Evolutionary conservation across 2,329 filamentous ascomycete species (phyloP), one percentile per base, ranked within the genome.

Genomic region (Diaporthe humulicola): DNA sequence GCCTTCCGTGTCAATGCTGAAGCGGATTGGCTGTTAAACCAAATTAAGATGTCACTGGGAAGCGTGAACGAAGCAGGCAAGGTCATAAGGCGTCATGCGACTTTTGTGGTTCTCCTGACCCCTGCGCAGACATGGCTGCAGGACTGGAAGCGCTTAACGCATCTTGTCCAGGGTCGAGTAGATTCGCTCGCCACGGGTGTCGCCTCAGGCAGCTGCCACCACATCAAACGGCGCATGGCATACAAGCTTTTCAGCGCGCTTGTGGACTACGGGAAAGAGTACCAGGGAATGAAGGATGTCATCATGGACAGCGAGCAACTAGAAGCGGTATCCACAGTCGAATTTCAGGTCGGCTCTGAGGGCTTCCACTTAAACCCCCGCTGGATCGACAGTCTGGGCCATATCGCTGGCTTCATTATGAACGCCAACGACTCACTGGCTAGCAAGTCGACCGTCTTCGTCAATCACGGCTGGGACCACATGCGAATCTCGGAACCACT

Each of bases 381-480:
- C n/a, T 45, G 40, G 25, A 50, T 73, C 19, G 71, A 73, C 28
- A 30, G 48, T 4, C 38, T 73, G 12, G 54, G 58, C n/a, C 71
- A 73, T 38, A 57, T 64, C 15, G 71, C 60, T 12, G 71, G 71
- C 15, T 73, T 73, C 48, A 42, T 67, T 14, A 73, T 73, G 71
- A 73, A 73, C 25, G 71, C 48, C 50, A 73, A 58, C 28, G 71
- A 73, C 9, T 19, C 25, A 15, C 6, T 64, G 5, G 28, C 54
- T 22, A 40, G 30, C 25, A 50, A 73, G 8, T 25, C 17, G 12
- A 64, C 61, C 5, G 38, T 38, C 36, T 73, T 67, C 8, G 60
- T 73, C 15, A 73, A 73, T 36, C 71, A 73, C 6, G 71, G 71
- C 10, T 73, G 71, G 71, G 36, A 67, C 10, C 25, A 52, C 5